phyloP scores from a whole-genome alignment of 805 yeast genomes.

The Suhomyces sp. region DNA sequence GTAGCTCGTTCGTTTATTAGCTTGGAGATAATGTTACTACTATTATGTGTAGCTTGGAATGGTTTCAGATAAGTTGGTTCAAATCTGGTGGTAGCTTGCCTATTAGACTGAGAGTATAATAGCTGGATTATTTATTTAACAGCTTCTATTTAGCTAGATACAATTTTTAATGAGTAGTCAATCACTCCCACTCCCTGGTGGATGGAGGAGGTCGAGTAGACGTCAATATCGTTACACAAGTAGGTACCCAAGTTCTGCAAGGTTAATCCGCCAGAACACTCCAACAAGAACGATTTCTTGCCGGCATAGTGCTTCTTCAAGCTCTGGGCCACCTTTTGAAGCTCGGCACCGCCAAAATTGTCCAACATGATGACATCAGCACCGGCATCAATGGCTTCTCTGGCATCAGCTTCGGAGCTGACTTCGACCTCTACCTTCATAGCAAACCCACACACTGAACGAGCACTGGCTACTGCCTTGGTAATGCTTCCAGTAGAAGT shows the following conservation, averaged over 20 bases:
- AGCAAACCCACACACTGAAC: constrained; percentile 82
- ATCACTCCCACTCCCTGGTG: constrained; percentile 87
- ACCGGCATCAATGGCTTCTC: constrained; percentile 90
- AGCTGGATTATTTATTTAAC: no score
- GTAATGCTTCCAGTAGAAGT: constrained; percentile 93
- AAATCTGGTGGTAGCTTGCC: no score
- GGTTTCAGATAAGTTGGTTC: no score
- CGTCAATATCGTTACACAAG: constrained; percentile 76
- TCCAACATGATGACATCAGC: constrained; percentile 96
- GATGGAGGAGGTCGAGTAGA: constrained; percentile 85
- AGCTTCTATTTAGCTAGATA: constrained; percentile 5
- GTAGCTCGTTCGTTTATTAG: no score
- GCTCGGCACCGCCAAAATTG: constrained; percentile 67
- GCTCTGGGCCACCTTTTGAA: constrained; percentile 60
- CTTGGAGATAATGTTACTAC: no score
- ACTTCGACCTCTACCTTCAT: constrained; percentile 92
- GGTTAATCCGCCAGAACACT: constrained; percentile 90
- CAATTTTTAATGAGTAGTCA: constrained; percentile 80
- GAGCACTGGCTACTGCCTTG: constrained; percentile 72
- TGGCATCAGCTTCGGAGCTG: constrained; percentile 78
- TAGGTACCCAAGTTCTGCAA: constrained; percentile 60
- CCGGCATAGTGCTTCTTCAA: constrained; percentile 58
- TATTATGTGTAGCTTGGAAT: no score
- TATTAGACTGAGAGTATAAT: no score
- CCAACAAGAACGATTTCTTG: constrained; percentile 58